Percentiles rank a stretch among this genome's conserved stretches.
phyloP scores from a whole-genome alignment of 306 rosid species.

The Trichosanthes cucumerina region DNA sequence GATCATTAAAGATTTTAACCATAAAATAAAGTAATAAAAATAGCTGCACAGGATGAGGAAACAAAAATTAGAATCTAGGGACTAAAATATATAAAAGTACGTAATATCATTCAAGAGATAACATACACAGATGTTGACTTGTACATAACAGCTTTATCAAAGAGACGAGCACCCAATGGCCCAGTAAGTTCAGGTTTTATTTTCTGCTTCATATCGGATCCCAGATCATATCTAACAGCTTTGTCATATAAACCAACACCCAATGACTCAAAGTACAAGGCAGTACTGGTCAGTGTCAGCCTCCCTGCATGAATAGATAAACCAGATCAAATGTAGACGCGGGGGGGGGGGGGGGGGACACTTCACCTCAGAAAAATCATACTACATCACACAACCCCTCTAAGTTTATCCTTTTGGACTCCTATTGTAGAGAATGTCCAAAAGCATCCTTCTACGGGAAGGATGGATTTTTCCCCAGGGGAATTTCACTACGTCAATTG shows the following conservation, averaged over 20 bases:
- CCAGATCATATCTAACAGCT: conserved; percentile 73
- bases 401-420: neutral
- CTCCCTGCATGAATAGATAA: conserved; percentile 46
- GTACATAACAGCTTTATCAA: conserved; percentile 91
- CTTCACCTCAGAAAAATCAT: conserved; percentile 3
- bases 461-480: neutral
- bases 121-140: conserved; percentile 76
- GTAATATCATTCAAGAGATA: conserved; percentile 16
- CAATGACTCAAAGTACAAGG: conserved; percentile 77
- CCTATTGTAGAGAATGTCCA: neutral
- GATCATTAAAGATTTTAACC: conserved; percentile 35
- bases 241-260: conserved; percentile 82
- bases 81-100: neutral
- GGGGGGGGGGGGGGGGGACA: neutral
- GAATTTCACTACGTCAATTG: neutral
- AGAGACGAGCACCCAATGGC: conserved; percentile 91
- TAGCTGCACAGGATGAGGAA: neutral
- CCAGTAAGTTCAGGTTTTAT: conserved; percentile 90
- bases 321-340: neutral
- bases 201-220: conserved; percentile 60
- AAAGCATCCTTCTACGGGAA: neutral
- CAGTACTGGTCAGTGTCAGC: conserved; percentile 69
- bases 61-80: neutral
- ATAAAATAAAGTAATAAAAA: conserved; percentile 18
- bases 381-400: neutral